Evolutionary conservation across 306 rosid genomes (phyloP).

Genomic region (Gastrolobium bilobum): DNA sequence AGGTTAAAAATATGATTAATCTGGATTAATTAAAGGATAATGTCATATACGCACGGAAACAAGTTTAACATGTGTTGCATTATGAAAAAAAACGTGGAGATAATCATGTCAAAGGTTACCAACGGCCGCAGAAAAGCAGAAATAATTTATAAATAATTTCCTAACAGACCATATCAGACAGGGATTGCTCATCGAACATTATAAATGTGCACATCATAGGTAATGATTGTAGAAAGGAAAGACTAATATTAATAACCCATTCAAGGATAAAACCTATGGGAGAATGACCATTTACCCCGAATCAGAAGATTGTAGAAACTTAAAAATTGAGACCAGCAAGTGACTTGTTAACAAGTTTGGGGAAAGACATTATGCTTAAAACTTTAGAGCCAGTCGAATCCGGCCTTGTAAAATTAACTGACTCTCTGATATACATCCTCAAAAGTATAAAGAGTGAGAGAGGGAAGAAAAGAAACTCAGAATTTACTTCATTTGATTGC

Average conservation of each 20-base stretch:
- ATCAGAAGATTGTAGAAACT: not conserved
- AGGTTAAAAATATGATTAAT: conserved; percentile 17
- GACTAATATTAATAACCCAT: not conserved
- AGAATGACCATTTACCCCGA: not conserved
- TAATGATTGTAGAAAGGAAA: conserved; percentile 20
- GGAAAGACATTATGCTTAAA: not conserved
- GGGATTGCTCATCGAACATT: not conserved
- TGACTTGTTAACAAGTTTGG: not conserved
- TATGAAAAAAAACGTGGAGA: conserved; percentile 8
- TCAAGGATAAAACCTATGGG: not conserved
- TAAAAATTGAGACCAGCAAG: not conserved
- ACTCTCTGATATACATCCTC: not conserved
- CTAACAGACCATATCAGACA: conserved; percentile 29
- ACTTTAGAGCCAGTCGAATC: not conserved
- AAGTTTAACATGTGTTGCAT: not conserved
- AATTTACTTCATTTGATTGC: not conserved
- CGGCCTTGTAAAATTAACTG: not conserved
- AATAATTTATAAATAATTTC: conserved; percentile 6
- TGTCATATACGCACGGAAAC: not conserved
- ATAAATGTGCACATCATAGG: not conserved
- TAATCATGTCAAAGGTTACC: conserved; percentile 28
- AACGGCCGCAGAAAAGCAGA: conserved; percentile 3
- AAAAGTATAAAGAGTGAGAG: not conserved
- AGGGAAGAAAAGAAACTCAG: not conserved
- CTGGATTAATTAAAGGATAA: conserved; percentile 23